phyloP scores from a whole-genome alignment of 208 protist genomes.

The Novymonas esmeraldas region DNA sequence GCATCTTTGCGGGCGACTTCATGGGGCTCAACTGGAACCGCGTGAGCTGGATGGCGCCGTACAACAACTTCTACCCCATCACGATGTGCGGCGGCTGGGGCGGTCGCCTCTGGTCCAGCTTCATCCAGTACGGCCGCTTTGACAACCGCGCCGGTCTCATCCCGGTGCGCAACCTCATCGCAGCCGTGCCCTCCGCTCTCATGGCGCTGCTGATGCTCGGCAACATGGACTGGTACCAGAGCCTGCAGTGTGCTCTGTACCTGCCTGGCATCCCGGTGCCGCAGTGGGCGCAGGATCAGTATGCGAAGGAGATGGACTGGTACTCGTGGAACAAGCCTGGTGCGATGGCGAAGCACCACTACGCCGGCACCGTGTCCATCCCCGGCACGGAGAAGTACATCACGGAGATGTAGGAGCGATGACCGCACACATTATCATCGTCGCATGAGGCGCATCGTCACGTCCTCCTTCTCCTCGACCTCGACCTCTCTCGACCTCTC shows the following conservation, averaged over 20 bases:
- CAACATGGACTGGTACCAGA: conserved; percentile 88
- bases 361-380: conserved; percentile 82
- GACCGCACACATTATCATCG: too few relatives aligned
- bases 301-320: conserved; percentile 76
- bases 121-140: conserved; percentile 87
- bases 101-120: conserved; percentile 85
- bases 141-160: conserved; percentile 75
- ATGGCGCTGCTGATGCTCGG: conserved; percentile 75
- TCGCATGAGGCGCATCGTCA: background rate
- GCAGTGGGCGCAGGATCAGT: conserved; percentile 67
- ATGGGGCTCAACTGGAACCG: conserved; percentile 89
- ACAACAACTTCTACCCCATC: conserved; percentile 91
- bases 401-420: conserved; percentile 48
- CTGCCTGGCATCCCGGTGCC: conserved; percentile 54
- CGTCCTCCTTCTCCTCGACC: background rate
- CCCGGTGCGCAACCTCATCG: conserved; percentile 62
- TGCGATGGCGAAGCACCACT: conserved; percentile 88
- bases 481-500: background rate
- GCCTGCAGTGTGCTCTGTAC: conserved; percentile 57
- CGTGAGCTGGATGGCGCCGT: conserved; percentile 88
- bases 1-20: conserved; percentile 85
- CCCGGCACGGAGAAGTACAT: conserved; percentile 84
- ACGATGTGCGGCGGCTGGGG: conserved; percentile 84
- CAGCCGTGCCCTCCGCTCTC: conserved; percentile 57
- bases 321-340: conserved; percentile 83